phyloP scores from a whole-genome alignment of 192 early-diverging fungal genomes.

The Coemansia sp. region DNA sequence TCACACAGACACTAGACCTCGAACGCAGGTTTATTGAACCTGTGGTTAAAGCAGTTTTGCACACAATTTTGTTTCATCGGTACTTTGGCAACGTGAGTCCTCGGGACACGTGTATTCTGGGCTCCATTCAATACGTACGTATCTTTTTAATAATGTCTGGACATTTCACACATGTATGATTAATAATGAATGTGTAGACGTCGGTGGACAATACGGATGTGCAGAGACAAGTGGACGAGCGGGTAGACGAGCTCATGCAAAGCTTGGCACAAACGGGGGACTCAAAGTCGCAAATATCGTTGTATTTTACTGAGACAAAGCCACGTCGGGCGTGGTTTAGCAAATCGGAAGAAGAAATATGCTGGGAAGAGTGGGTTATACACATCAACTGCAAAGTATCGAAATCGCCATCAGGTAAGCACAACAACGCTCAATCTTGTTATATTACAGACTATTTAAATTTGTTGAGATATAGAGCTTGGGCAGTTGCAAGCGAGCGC shows the following conservation, averaged over 20 bases:
- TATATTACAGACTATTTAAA: not conserved
- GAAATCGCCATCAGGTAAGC: constrained; percentile 16
- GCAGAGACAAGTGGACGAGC: constrained; percentile 19
- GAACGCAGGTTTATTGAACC: constrained; percentile 31
- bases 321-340: constrained; percentile 45
- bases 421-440: not conserved
- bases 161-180: not conserved
- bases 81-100: constrained; percentile 50
- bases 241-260: constrained; percentile 44
- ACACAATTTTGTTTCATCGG: constrained; percentile 45
- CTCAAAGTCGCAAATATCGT: constrained; percentile 33
- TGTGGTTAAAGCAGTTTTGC: constrained; percentile 33
- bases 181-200: constrained; percentile 12
- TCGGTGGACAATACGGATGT: constrained; percentile 36
- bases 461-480: constrained; percentile 7
- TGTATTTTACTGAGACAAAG: constrained; percentile 48
- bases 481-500: constrained; percentile 24
- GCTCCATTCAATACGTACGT: constrained; percentile 29
- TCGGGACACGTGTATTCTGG: constrained; percentile 17
- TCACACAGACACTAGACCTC: constrained; percentile 24
- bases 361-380: constrained; percentile 53
- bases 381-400: constrained; percentile 17
- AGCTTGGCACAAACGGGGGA: constrained; percentile 17
- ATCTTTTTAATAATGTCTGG: no score
- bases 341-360: constrained; percentile 48